Evolutionary conservation across 352 stramenopile species (phyloP), one percentile per base, ranked within the genome.

Genomic region (Phytophthora macrochlamydospora): DNA sequence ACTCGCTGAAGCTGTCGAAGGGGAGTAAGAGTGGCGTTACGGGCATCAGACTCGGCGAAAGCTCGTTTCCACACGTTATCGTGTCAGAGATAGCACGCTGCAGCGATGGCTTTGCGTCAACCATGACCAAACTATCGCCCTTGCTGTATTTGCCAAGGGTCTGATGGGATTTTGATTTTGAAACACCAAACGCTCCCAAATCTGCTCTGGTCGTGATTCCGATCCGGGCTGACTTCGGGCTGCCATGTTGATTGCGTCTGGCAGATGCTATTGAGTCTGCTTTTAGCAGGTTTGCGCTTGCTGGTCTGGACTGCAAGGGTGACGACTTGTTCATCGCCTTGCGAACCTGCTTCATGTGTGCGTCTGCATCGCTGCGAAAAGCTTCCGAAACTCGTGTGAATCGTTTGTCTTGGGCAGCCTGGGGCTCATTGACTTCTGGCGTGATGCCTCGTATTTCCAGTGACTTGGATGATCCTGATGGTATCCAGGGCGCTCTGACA

Each of bases 1-100:
- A 49, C 43, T 49, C 43, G 14, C 3, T n/a, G 24, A 49, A 18
- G 28, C 30, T 18, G 8, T 9, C 30, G 4, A 3, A 2, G 7
- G 60, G 65, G 7, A 73, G 18, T 57, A 64, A 62, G 24, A 73
- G 51, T 14, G 54, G 65, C 6, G 53, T 56, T 2, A 7, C 35
- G 31, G 53, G 53, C 11, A 40, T 46, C n/a, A 42, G 30, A 52
- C 9, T 58, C 14, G 37, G 33, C 14, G 51, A 46, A 9, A 31
- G 7, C 13, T 62, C 59, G 8, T 29, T 38, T 42, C 30, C 56
- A 33, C 31, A 32, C 30, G 28, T 14, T 42, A 24, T 24, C 18
- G 18, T 24, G 18, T 24, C 18, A 24, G 18, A 24, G 18, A 24
- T 24, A 24, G 18, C 18, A 24, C 0, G 18, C 18, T 24, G 18